These are phyloP conservation scores for Echites panduratus DNA, from an alignment of 257 asterid species.

Conservation along the genomic window DNA sequence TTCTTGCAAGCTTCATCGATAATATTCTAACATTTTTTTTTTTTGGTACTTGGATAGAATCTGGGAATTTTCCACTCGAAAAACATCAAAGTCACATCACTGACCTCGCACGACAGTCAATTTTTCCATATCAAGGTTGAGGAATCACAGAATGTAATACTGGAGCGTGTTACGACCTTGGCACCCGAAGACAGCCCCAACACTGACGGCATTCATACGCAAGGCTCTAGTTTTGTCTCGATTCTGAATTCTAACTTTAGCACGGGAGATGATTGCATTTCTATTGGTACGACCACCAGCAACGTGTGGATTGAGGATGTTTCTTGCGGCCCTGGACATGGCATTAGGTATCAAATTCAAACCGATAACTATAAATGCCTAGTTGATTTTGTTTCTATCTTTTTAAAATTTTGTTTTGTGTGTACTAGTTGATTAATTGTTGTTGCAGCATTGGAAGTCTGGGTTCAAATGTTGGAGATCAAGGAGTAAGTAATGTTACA, in stretches of 20 bases:
- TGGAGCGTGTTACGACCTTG: constrained; percentile 10
- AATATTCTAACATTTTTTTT: too few relatives aligned
- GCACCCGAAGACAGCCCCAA: neutral
- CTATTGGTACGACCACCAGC: constrained; percentile 41
- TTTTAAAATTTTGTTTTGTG: too few relatives aligned
- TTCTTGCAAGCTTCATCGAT: too few relatives aligned
- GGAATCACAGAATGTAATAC: constrained; percentile 22
- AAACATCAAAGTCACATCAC: constrained; percentile 32
- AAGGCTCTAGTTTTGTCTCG: neutral
- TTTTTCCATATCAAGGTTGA: constrained; percentile 43
- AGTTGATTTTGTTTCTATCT: neutral
- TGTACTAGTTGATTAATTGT: neutral
- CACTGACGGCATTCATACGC: neutral
- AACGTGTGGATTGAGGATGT: constrained; percentile 45
- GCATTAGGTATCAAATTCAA: neutral
- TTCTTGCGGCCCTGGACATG: neutral
- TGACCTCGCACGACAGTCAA: constrained; percentile 39
- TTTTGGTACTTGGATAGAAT: neutral
- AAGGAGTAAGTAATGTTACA: constrained; percentile 41
- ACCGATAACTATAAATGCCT: neutral
- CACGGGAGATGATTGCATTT: neutral
- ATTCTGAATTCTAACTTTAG: neutral
- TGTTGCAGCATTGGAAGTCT: constrained; percentile 48
- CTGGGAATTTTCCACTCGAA: constrained; percentile 12
- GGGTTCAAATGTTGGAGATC: constrained; percentile 38